These are phyloP conservation scores for Podospora comata DNA, from an alignment of 495 filamentous ascomycete species.

Conservation along the genomic window DNA sequence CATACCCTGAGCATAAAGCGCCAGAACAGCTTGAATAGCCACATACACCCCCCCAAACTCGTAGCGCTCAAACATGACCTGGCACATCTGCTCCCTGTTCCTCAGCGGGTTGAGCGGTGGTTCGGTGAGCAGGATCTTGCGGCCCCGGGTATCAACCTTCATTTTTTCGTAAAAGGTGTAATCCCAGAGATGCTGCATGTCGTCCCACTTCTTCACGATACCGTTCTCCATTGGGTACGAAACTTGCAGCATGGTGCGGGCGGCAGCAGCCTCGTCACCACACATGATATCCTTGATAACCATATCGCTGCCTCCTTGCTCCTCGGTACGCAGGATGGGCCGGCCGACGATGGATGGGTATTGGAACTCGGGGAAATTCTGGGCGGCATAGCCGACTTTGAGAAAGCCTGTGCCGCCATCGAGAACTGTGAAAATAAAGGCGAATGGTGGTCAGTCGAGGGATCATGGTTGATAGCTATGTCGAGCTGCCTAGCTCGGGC, in stretches of 20 bases:
- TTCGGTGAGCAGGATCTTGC: constrained; percentile 98
- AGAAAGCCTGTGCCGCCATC: constrained; percentile 99
- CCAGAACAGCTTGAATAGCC: constrained; percentile 95
- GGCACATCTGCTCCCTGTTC: constrained; percentile 95
- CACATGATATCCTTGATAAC: constrained; percentile 99
- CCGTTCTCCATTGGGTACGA: constrained; percentile 99
- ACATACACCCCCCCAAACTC: constrained; percentile 96
- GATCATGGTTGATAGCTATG: neutral
- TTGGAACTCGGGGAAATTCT: constrained; percentile 99
- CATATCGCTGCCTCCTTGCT: constrained; percentile 59
- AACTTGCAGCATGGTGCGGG: constrained; percentile 94
- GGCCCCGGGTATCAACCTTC: constrained; percentile 81
- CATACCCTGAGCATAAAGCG: constrained; percentile 92
- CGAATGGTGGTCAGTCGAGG: constrained; percentile 8
- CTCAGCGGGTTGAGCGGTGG: constrained; percentile 95
- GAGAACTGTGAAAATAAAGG: constrained; percentile 64
- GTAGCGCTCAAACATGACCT: constrained; percentile 98
- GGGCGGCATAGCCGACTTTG: constrained; percentile 96
- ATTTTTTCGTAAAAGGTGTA: constrained; percentile 98
- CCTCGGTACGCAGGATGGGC: constrained; percentile 94
- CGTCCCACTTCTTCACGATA: constrained; percentile 98
- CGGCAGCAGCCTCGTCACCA: constrained; percentile 95
- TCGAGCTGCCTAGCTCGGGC: constrained; percentile 1
- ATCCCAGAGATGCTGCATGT: constrained; percentile 99
- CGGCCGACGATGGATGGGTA: constrained; percentile 98